Percentiles rank a stretch among this genome's conserved stretches.
Evolutionary conservation across 257 asterid species (phyloP).

Genomic region (Forsythia viridissima): DNA sequence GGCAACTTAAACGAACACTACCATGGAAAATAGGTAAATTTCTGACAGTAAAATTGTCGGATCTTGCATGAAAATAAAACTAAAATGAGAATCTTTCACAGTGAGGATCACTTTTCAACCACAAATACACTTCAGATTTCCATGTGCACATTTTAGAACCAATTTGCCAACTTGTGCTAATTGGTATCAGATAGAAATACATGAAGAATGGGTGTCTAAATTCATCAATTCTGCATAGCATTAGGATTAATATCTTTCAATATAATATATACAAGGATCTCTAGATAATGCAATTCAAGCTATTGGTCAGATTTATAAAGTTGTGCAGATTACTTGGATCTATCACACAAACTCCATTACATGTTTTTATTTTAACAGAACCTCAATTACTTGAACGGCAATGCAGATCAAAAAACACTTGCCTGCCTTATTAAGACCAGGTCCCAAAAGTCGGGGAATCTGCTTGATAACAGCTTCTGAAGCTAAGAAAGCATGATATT

Average conservation of each 20-base stretch:
- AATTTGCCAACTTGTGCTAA: no score
- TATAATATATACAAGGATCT: background rate
- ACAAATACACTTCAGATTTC: no score
- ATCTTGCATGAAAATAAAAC: no score
- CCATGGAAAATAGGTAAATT: no score
- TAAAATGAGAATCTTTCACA: no score
- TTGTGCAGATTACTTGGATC: background rate
- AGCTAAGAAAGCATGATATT: conserved; percentile 26
- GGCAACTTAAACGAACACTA: no score
- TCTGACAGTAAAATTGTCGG: no score
- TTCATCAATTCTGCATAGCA: background rate
- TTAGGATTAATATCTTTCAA: background rate
- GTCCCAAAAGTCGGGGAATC: conserved; percentile 31
- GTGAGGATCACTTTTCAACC: no score
- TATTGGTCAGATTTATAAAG: background rate
- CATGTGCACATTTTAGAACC: no score
- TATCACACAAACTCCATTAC: background rate
- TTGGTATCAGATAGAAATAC: background rate
- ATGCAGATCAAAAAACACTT: background rate
- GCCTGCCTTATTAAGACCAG: conserved; percentile 32
- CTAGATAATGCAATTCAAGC: background rate
- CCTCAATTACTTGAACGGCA: background rate
- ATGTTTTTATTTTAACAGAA: background rate
- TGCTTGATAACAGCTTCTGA: conserved; percentile 23
- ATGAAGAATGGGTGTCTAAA: background rate